Evolutionary conservation across 768 basidiomycete species (phyloP), one percentile per base, ranked within the genome.

Genomic region (Hygrophoropsis aurantiaca): DNA sequence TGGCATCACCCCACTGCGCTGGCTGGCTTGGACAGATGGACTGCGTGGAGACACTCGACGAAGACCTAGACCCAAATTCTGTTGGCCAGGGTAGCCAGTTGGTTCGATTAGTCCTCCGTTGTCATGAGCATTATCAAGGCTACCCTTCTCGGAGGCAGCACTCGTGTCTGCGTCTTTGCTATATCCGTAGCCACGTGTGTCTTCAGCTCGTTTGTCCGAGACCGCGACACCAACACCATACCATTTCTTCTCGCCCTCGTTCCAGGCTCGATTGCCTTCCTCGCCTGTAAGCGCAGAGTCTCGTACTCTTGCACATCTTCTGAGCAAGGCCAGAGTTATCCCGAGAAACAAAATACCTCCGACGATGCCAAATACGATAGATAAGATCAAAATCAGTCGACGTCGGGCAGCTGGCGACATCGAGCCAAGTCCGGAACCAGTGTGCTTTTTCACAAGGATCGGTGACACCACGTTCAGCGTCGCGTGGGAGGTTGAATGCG

Each of bases 401-500:
- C 64, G 65, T 47, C 74, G 82, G 3, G 77, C 72, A 11, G 70
- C 61, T 4, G 67, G 62, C 11, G 75, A 74, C 4, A 74, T 60
- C 1, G 68, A 67, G n/a, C 62, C 61, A 2, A 62, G 58, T n/a
- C 53, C 53, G 20, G 38, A 42, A 7, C 54, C 53, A 26, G 60
- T 56, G 30, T 74, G 69, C 51, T 77, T 65, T 64, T 53, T 68
- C 65, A 48, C 71, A 63, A 37, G 60, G 45, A 26, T 71, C 53
- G 35, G 74, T 61, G 46, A 83, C 61, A 44, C 74, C 24, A 90
- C 68, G 1, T 74, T 63, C 15, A 89, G 70, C 45, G 54, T 75
- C 1, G 84, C 73, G 56, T 87, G 85, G 16, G 87, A 90, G 1
- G 80, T 86, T 13, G 87, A 84, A 54, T 83, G 87, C 2, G 82